Conservation (phyloP, 257 asterid genomes). For the Solanum chiquidenum region DNA sequence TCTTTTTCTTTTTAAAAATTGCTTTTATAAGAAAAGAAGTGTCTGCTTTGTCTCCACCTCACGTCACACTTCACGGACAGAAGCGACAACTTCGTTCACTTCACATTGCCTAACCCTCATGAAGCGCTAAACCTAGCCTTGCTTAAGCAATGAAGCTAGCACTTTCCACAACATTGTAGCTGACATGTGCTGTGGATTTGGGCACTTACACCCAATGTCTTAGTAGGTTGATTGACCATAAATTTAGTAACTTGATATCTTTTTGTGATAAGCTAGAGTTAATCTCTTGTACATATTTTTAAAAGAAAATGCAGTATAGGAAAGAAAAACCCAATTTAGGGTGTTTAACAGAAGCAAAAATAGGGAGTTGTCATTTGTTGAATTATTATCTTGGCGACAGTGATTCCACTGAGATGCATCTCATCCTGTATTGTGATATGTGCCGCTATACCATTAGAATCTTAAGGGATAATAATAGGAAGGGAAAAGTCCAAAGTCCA, state of each 20-base stretch:
- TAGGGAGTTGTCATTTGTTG: background rate
- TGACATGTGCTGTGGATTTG: background rate
- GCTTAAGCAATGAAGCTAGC: background rate
- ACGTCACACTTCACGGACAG: background rate
- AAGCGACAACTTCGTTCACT: background rate
- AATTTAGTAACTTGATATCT: background rate
- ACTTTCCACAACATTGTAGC: background rate
- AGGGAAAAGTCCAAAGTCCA: background rate
- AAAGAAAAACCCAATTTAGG: background rate
- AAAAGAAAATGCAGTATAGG: background rate
- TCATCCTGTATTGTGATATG: background rate
- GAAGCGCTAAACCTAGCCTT: background rate
- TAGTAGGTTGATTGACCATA: background rate
- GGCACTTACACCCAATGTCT: background rate
- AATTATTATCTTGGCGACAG: background rate
- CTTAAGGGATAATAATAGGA: background rate
- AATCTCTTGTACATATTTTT: background rate
- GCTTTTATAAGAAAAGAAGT: background rate
- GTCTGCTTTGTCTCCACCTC: background rate
- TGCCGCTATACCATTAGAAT: background rate
- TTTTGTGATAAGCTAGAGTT: background rate
- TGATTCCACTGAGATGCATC: background rate
- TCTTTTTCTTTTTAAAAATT: no score
- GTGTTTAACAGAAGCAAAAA: background rate
- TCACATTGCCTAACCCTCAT: background rate